Base-by-base conservation (phyloP, 78 protist species). In the Polysphondylium violaceum region DNA sequence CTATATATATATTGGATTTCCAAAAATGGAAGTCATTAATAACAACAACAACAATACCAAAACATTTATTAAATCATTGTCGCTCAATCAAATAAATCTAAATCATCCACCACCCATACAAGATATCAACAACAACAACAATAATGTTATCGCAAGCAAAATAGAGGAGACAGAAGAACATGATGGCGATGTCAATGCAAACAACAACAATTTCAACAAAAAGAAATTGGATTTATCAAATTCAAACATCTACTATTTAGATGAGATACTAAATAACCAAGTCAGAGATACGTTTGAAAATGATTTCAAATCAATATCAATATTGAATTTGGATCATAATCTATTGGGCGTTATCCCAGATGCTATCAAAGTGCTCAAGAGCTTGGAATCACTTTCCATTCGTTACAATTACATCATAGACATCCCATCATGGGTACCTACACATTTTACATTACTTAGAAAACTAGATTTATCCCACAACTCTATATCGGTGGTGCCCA, bases 371-470 rank as follows among this genome's bases (percentile, higher is more conserved):
- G 36, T 40, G 35, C 27, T 88, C 44, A 76, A 12, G 6, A 33
- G 29, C n/a, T 44, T 88, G 5, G 60, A 61, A 2, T n/a, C 33
- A 44, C 69, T 88, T 16, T 60, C 77, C 0, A 59, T 88, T 21
- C 58, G 61, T 11, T 31, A 53, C 19, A 88, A 88, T 33, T 55
- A 51, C 29, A 63, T 88, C 11, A 29, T 74, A 23, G 73, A 88
- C 7, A 69, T 88, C 23, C 94, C 94, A 27, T n/a, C 5, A 17
- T 88, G 83, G 94, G 23, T 88, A 7, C 58, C 83, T 23, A 38
- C 25, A 0, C 38, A 41, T 8, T 41, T 69, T 16, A 17, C 25
- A 2, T 19, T 23, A 35, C 73, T 83, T 3, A 41, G 91, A 17
- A 67, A 63, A 41, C 25, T 83, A 17, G 61, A 83, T 25, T 59